Evolutionary conservation across 331 rosid genomes (phyloP).

Genomic region (Dryas integrifolia): DNA sequence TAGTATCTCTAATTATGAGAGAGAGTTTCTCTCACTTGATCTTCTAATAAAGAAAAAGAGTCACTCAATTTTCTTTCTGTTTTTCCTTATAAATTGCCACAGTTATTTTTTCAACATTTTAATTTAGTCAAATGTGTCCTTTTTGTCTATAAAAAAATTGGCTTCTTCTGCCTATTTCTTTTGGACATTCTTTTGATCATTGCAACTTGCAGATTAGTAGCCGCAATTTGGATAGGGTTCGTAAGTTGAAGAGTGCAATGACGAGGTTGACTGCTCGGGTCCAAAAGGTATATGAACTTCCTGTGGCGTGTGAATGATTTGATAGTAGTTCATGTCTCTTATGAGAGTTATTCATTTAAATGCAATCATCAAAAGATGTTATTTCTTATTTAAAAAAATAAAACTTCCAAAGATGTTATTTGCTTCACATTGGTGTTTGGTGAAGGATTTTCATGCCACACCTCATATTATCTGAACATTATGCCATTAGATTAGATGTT

Average conservation of each 20-base stretch:
- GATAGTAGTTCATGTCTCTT: not conserved
- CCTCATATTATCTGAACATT: not conserved
- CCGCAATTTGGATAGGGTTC: slow-evolving; percentile 96
- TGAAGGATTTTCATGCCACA: not conserved
- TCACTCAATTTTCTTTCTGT: not conserved
- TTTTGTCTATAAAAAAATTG: not conserved
- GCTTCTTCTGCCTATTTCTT: not conserved
- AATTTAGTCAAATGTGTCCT: not conserved
- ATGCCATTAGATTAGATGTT: not conserved
- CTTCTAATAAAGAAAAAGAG: not conserved
- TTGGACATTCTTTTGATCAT: not conserved
- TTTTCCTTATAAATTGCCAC: not conserved
- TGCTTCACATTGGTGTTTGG: not conserved
- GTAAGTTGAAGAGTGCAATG: slow-evolving; percentile 94
- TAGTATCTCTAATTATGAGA: not conserved
- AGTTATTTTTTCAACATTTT: not conserved
- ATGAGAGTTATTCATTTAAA: not conserved
- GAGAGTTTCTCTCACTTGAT: not conserved
- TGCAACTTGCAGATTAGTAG: slow-evolving; percentile 71
- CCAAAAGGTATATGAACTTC: slow-evolving; percentile 66
- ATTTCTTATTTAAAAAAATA: no score
- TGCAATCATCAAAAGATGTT: not conserved
- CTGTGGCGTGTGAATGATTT: not conserved
- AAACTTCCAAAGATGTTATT: not conserved
- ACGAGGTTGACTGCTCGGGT: slow-evolving; percentile 99